Percentiles rank a stretch among this genome's conserved stretches.
These are phyloP conservation scores for Corynascus novoguineensis DNA, from an alignment of 495 filamentous ascomycete genomes.

Conservation along the genomic window DNA sequence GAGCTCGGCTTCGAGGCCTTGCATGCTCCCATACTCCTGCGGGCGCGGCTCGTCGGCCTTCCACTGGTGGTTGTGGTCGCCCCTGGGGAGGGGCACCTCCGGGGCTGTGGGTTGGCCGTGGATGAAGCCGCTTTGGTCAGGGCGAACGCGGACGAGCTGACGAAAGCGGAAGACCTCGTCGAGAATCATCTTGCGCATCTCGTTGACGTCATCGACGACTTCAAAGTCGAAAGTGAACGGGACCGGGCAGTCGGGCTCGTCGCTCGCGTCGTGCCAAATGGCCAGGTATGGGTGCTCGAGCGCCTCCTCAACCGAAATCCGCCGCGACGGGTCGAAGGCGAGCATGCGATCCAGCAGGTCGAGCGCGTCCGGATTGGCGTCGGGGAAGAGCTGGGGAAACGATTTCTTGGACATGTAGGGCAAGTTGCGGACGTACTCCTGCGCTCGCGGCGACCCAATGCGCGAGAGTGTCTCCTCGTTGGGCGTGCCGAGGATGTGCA, in stretches of 20 bases:
- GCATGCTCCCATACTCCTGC: slow-evolving; percentile 62
- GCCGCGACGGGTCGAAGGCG: slow-evolving; percentile 86
- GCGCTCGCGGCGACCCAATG: slow-evolving; percentile 91
- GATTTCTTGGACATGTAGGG: slow-evolving; percentile 91
- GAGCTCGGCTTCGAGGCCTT: slow-evolving; percentile 77
- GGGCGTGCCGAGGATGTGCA: slow-evolving; percentile 95
- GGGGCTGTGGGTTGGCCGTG: slow-evolving; percentile 27
- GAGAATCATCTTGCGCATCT: slow-evolving; percentile 97
- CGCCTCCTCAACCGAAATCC: slow-evolving; percentile 88
- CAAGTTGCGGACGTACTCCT: slow-evolving; percentile 97
- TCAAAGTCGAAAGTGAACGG: slow-evolving; percentile 99
- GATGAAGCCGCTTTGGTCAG: slow-evolving; percentile 30
- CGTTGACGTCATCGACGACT: slow-evolving; percentile 80
- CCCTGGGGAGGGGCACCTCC: slow-evolving; percentile 66
- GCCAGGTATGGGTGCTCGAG: slow-evolving; percentile 92
- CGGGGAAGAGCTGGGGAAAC: slow-evolving; percentile 84
- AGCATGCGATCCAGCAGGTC: slow-evolving; percentile 95
- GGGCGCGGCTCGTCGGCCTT: slow-evolving; percentile 80
- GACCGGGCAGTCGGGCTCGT: slow-evolving; percentile 86
- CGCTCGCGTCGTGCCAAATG: slow-evolving; percentile 97
- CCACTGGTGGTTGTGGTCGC: slow-evolving; percentile 59
- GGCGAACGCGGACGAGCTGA: slow-evolving; percentile 62
- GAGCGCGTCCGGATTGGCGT: slow-evolving; percentile 92
- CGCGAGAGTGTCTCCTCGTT: slow-evolving; percentile 91
- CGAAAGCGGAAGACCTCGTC: slow-evolving; percentile 86